phyloP scores from a whole-genome alignment of 768 basidiomycete genomes.

The Scleroderma bovista region DNA sequence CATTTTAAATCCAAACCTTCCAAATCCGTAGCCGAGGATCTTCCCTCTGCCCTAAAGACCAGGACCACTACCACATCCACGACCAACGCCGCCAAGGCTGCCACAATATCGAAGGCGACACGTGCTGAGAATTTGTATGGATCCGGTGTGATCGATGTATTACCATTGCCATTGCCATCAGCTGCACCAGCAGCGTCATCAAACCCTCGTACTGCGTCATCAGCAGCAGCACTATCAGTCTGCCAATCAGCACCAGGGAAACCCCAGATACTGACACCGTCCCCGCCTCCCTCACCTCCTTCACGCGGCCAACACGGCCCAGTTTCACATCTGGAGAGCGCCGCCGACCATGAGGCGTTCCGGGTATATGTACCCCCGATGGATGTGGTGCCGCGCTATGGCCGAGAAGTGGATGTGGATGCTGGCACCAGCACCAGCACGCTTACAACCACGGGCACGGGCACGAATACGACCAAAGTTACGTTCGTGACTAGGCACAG shows the following conservation, averaged over 20 bases:
- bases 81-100: conserved; percentile 5
- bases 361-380: conserved; percentile 52
- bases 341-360: conserved; percentile 20
- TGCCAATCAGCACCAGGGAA: too few relatives aligned
- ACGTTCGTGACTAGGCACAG: background rate
- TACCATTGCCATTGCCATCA: background rate
- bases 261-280: background rate
- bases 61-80: background rate
- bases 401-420: background rate
- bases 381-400: conserved; percentile 16
- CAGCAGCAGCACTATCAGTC: too few relatives aligned
- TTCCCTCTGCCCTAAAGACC: background rate
- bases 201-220: too few relatives aligned
- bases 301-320: background rate
- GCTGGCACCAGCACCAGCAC: too few relatives aligned
- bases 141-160: background rate
- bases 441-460: too few relatives aligned
- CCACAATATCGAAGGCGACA: conserved; percentile 3
- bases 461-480: too few relatives aligned
- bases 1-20: conserved; percentile 23
- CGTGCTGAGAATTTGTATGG: conserved; percentile 4
- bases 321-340: background rate
- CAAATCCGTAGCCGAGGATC: conserved; percentile 15
- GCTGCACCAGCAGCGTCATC: background rate
- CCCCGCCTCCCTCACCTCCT: background rate